Percentiles rank a stretch among this genome's conserved stretches.
Evolutionary conservation across 306 rosid species (phyloP).

Genomic region (Calophaca sinica): DNA sequence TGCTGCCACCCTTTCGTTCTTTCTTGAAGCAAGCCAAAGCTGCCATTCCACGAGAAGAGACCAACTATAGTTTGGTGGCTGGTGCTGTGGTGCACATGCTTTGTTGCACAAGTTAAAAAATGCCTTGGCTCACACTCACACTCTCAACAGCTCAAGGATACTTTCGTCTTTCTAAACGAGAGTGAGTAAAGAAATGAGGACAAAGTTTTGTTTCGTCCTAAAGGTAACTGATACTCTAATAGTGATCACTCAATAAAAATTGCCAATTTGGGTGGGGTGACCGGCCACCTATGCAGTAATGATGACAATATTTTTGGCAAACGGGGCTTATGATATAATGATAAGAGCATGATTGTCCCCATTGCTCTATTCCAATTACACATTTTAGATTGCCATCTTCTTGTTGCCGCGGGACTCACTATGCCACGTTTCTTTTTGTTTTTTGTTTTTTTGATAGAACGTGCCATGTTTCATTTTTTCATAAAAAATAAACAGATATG

Average conservation of each 20-base stretch:
- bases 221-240: not conserved
- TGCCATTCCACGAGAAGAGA: conserved; percentile 59
- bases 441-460: too few species aligned
- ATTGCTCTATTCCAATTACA: conserved; percentile 36
- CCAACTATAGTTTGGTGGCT: conserved; percentile 57
- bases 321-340: conserved; percentile 41
- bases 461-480: too few species aligned
- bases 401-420: conserved; percentile 8
- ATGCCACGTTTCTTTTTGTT: not conserved
- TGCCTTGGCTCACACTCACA: conserved; percentile 42
- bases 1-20: conserved; percentile 25
- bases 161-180: conserved; percentile 35
- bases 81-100: conserved; percentile 26
- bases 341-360: conserved; percentile 57
- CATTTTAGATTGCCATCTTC: conserved; percentile 18
- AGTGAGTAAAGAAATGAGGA: not conserved
- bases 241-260: conserved; percentile 4
- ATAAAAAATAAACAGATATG: conserved; percentile 10
- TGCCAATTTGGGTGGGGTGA: conserved; percentile 36
- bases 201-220: conserved; percentile 28
- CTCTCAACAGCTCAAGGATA: conserved; percentile 4
- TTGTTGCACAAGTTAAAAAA: conserved; percentile 28
- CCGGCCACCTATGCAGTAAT: conserved; percentile 17
- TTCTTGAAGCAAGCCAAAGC: conserved; percentile 79
- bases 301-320: conserved; percentile 40